Evolutionary conservation across 1,284 basidiomycete species (phyloP).

Genomic region (Cryptococcus amylolentus): DNA sequence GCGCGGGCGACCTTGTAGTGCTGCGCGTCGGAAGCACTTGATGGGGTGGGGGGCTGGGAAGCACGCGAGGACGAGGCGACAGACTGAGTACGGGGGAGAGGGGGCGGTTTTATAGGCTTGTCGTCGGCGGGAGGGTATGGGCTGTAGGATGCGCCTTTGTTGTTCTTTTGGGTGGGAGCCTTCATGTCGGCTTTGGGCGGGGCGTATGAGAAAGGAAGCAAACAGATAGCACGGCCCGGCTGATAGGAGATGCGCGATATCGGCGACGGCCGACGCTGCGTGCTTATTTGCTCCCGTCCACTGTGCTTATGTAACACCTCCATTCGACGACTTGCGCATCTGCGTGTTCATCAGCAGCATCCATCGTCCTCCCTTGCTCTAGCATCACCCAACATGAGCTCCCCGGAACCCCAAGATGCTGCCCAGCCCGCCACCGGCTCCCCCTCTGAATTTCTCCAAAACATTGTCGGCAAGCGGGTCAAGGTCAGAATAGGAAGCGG

Average conservation of each 20-base stretch:
- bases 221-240: neutral
- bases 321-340: neutral
- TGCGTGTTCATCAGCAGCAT: neutral
- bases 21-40: neutral
- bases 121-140: slow-evolving; percentile 29
- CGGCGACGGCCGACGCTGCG: neutral
- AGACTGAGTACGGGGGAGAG: slow-evolving; percentile 1
- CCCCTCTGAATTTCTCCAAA: slow-evolving; percentile 85
- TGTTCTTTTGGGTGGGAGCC: slow-evolving; percentile 20
- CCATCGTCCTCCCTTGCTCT: neutral
- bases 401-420: slow-evolving; percentile 28
- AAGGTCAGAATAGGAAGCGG: slow-evolving; percentile 93
- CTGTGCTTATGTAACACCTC: no score
- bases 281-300: neutral
- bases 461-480: slow-evolving; percentile 91
- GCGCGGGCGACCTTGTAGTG: slow-evolving; percentile 49
- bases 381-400: slow-evolving; percentile 28
- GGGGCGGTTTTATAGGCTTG: slow-evolving; percentile 9
- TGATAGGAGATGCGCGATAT: slow-evolving; percentile 2
- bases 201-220: neutral
- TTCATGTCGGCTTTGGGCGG: slow-evolving; percentile 19
- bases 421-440: slow-evolving; percentile 57
- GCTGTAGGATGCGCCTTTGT: slow-evolving; percentile 24
- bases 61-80: neutral
- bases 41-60: neutral